Percentiles rank a stretch among this genome's conserved stretches.
Evolutionary conservation across 371 early-diverging fungal genomes (phyloP).

Genomic region (Dichotomocladium elegans): DNA sequence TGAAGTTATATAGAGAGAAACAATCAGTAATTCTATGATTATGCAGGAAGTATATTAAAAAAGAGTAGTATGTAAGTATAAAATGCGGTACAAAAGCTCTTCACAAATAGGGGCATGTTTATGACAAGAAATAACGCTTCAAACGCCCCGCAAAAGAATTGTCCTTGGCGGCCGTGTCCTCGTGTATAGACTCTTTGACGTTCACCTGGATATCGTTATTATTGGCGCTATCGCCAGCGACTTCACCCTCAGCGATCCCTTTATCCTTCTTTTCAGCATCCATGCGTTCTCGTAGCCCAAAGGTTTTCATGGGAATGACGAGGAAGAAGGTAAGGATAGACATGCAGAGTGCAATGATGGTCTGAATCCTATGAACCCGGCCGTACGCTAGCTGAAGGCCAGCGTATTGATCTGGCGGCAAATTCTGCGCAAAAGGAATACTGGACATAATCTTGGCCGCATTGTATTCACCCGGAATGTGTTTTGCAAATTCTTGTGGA

Average conservation of each 20-base stretch:
- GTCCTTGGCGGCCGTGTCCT: too few species aligned
- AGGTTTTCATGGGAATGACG: conserved; percentile 26
- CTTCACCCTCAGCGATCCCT: neutral
- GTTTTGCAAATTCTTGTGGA: conserved; percentile 21
- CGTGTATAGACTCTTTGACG: too few species aligned
- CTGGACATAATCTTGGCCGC: conserved; percentile 16
- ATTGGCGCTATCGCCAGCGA: neutral
- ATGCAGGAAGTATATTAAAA: too few species aligned
- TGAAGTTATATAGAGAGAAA: too few species aligned
- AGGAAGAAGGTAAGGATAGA: conserved; percentile 16
- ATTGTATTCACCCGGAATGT: conserved; percentile 37
- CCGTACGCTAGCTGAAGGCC: conserved; percentile 26
- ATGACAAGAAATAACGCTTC: too few species aligned
- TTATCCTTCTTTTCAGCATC: neutral
- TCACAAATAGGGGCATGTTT: too few species aligned
- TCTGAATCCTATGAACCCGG: conserved; percentile 24
- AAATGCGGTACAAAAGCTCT: too few species aligned
- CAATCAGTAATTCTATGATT: too few species aligned
- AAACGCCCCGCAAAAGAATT: too few species aligned
- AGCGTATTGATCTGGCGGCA: conserved; percentile 27
- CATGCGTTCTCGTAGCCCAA: conserved; percentile 17
- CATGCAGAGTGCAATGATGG: conserved; percentile 18
- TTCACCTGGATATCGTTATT: too few species aligned
- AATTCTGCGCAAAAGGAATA: conserved; percentile 16
- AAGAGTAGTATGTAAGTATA: too few species aligned